Conservation (phyloP, 306 rosid species). For the Pyrus betulifolia region DNA sequence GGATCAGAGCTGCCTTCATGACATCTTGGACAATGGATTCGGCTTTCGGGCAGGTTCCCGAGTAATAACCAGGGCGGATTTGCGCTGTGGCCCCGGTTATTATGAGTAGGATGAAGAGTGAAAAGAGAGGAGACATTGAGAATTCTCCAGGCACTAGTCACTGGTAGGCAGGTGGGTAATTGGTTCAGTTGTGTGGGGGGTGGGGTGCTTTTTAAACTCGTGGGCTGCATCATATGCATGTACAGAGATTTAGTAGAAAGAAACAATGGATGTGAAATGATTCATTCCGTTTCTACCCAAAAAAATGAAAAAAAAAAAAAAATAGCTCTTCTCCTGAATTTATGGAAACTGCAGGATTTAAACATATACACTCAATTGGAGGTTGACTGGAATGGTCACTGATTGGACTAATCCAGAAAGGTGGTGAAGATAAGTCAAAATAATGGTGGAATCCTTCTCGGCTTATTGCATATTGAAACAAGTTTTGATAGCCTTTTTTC, state of each 20-base stretch:
- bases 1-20: slow-evolving; percentile 47
- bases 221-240: neutral
- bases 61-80: slow-evolving; percentile 54
- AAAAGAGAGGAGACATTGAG: slow-evolving; percentile 18
- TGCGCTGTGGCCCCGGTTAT: slow-evolving; percentile 12
- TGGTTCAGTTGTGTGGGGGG: neutral
- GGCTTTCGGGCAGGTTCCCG: slow-evolving; percentile 54
- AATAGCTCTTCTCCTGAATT: too few relatives aligned
- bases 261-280: neutral
- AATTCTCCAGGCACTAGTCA: neutral
- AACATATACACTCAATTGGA: too few relatives aligned
- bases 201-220: neutral
- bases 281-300: neutral
- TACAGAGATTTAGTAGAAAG: neutral
- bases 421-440: too few relatives aligned
- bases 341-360: too few relatives aligned
- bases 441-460: too few relatives aligned
- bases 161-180: neutral
- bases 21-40: slow-evolving; percentile 48
- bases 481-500: too few relatives aligned
- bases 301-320: too few relatives aligned
- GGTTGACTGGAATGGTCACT: too few relatives aligned
- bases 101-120: slow-evolving; percentile 23
- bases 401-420: neutral
- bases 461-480: too few relatives aligned